Base-by-base conservation (phyloP, 2,329 filamentous ascomycete genomes). In the Macrophomina phaseolina region DNA sequence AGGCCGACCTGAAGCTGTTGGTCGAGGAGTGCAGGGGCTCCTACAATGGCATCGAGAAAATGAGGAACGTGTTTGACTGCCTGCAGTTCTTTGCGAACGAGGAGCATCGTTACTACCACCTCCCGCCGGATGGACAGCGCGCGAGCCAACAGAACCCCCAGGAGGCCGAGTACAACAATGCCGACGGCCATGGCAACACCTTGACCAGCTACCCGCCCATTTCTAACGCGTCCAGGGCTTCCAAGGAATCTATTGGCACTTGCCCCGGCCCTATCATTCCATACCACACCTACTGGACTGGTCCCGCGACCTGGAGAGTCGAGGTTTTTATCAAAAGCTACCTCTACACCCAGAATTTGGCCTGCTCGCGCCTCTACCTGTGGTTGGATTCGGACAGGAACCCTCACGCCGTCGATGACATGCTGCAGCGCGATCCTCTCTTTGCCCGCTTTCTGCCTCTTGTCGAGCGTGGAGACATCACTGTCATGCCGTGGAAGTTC, bases 261-360 rank as follows among this genome's bases (percentile, higher is more conserved):
- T 87, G 85, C 69, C 78, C 83, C 49, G 85, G 85, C 1, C 84
- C 84, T n/a, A 84, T 86, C 69, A 80, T 86, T 36, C 84, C 84
- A 4, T 86, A 84, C 62, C 85, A 87, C 70, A 81, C 82, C 34
- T 86, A 86, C 79, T 86, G 85, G 85, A 85, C 84, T 7, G 85
- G 85, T 3, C 82, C 84, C 8, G 84, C 84, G 3, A 86, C 84
- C 3, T 87, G 85, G 85, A 78, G 85, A 51, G 82, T 86, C 49
- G 85, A 86, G 70, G 77, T 84, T 36, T 86, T 87, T 70, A 76
- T 86, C 76, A 87, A 87, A 76, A 82, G 82, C 65, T 85, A 86
- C 71, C 80, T 87, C 0, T 83, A 86, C 72, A 86, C 84, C 0
- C 85, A 87, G 68, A 86, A 86, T 67, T 74, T 86, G 32, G 81